Conservation (phyloP, 176 grass and related monocot genomes). For the Eleusine coracana region DNA sequence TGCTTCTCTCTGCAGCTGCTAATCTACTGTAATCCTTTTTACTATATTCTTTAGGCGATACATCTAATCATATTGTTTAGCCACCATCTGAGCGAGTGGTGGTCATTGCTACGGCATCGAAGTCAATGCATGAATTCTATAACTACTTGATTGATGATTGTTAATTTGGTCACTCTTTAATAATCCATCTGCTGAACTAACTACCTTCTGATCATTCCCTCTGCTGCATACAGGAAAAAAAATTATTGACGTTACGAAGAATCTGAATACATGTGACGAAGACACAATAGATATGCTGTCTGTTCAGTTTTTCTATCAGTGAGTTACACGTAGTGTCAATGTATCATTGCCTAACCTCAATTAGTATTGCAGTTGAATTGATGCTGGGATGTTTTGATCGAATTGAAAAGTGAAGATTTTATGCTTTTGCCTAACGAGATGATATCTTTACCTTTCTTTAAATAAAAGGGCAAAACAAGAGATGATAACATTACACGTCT, state of each 20-base stretch:
- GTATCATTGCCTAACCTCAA: not conserved
- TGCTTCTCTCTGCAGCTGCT: not conserved
- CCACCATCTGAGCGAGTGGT: not conserved
- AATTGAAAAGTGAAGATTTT: not conserved
- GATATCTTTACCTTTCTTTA: not conserved
- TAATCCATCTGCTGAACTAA: not conserved
- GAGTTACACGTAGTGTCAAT: not conserved
- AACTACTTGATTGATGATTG: not conserved
- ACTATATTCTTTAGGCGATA: not conserved
- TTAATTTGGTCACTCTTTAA: not conserved
- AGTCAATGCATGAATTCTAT: slow-evolving; percentile 16
- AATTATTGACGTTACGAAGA: slow-evolving; percentile 28
- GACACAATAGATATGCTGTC: too few species aligned
- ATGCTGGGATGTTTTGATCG: not conserved
- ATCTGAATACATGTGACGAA: slow-evolving; percentile 25
- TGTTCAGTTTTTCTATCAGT: not conserved
- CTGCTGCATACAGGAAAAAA: not conserved
- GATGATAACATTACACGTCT: not conserved
- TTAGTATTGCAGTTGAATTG: not conserved
- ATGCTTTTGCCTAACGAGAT: not conserved
- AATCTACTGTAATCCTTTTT: not conserved
- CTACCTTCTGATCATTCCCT: not conserved
- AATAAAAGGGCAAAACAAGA: not conserved
- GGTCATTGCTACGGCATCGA: not conserved
- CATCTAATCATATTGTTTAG: not conserved